Percentiles rank a stretch among this genome's conserved stretches.
Conservation (phyloP, 176 grass and related monocot species). For the Areca catechu region DNA sequence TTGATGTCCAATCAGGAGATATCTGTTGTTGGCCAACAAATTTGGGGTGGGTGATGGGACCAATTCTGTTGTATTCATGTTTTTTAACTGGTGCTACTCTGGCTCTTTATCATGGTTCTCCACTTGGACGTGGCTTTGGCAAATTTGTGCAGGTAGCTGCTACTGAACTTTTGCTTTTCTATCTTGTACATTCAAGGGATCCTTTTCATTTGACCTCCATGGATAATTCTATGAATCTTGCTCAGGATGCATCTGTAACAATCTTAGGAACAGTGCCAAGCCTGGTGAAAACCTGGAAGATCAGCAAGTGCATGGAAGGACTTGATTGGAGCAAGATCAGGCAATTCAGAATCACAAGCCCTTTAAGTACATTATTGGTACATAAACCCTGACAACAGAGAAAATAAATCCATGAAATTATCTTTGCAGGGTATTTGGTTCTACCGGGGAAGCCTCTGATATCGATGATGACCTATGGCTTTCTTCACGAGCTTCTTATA, state of each 20-base stretch:
- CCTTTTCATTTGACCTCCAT: background rate
- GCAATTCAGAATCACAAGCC: conserved; percentile 1
- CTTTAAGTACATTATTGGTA: too few species aligned
- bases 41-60: conserved; percentile 97
- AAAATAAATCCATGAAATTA: conserved; percentile 12
- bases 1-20: conserved; percentile 53
- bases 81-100: conserved; percentile 62
- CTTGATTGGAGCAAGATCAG: conserved; percentile 94
- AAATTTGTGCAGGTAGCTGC: conserved; percentile 80
- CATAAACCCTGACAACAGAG: conserved; percentile 8
- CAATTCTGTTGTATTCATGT: conserved; percentile 54
- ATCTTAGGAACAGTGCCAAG: conserved; percentile 79
- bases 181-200: background rate
- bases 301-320: conserved; percentile 52
- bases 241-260: conserved; percentile 82
- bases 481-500: conserved; percentile 57
- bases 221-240: conserved; percentile 1
- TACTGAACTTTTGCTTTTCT: background rate
- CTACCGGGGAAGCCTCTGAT: conserved; percentile 90
- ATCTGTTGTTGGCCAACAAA: conserved; percentile 84
- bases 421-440: conserved; percentile 47
- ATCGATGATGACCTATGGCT: conserved; percentile 88
- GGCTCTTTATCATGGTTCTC: conserved; percentile 89
- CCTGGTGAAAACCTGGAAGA: conserved; percentile 85
- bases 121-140: conserved; percentile 76